Percentiles rank a stretch among this genome's conserved stretches.
These are phyloP conservation scores for Backusella circina DNA, from an alignment of 192 early-diverging fungal species.

Conservation along the genomic window DNA sequence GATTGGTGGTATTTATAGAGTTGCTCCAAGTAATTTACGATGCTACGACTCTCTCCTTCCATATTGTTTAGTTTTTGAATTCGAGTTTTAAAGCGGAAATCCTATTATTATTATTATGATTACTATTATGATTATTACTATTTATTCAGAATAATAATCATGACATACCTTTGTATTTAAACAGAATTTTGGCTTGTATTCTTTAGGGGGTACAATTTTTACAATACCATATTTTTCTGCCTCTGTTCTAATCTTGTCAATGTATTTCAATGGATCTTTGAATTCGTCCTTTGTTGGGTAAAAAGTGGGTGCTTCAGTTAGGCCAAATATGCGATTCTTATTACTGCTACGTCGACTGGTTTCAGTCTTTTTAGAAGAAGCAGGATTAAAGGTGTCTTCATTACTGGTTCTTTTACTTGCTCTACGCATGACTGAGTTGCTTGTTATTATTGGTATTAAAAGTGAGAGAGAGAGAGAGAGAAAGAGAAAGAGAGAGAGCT, in stretches of 20 bases:
- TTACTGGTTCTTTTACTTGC: not conserved
- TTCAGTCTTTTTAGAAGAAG: not conserved
- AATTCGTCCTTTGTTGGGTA: constrained; percentile 83
- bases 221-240: constrained; percentile 80
- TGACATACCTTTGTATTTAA: constrained; percentile 70
- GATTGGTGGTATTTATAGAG: constrained; percentile 85
- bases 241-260: constrained; percentile 71
- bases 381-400: constrained; percentile 3
- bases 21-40: constrained; percentile 89
- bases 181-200: constrained; percentile 82
- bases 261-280: constrained; percentile 78
- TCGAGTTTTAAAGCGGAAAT: constrained; percentile 85
- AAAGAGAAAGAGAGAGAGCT: not conserved
- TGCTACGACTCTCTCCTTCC: constrained; percentile 82
- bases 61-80: constrained; percentile 90
- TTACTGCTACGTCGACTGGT: not conserved
- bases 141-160: not conserved
- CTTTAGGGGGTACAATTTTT: constrained; percentile 89
- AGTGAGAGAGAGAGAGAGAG: too few species aligned
- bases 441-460: too few species aligned
- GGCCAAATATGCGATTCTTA: constrained; percentile 50
- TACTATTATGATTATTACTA: not conserved
- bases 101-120: constrained; percentile 36
- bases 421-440: constrained; percentile 7
- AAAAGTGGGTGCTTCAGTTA: constrained; percentile 72